Conservation (phyloP, 768 basidiomycete genomes). For the Botryobasidium botryosum region DNA sequence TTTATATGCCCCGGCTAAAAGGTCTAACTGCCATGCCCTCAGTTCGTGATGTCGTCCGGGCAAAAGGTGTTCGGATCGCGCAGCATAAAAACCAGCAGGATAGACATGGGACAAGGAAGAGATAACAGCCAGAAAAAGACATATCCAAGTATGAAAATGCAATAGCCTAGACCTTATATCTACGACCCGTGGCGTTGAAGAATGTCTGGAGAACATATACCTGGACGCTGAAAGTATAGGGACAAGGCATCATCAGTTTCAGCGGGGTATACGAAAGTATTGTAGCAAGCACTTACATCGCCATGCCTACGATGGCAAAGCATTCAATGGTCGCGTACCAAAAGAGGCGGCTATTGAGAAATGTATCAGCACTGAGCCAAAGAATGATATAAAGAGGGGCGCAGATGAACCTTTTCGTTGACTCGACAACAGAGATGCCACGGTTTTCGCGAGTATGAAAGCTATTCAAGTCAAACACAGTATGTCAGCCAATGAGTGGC, state of each 20-base stretch:
- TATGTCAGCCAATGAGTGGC: background rate
- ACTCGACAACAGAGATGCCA: constrained; percentile 83
- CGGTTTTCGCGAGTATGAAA: constrained; percentile 90
- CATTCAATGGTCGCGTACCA: constrained; percentile 86
- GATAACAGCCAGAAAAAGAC: too few species aligned
- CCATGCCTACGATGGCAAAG: constrained; percentile 65
- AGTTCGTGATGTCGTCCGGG: too few species aligned
- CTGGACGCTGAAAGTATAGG: constrained; percentile 54
- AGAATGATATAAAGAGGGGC: background rate
- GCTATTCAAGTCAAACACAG: constrained; percentile 24
- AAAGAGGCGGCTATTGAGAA: constrained; percentile 54
- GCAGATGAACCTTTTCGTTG: constrained; percentile 63
- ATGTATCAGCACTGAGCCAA: constrained; percentile 5
- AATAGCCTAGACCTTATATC: constrained; percentile 60
- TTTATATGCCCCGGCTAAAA: too few species aligned
- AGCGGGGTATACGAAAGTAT: background rate
- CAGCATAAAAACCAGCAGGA: too few species aligned
- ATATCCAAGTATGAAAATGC: background rate
- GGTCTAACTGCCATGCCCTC: too few species aligned
- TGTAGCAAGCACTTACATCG: constrained; percentile 39
- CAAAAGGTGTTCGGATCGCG: too few species aligned
- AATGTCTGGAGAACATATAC: constrained; percentile 89
- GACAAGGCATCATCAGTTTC: constrained; percentile 8
- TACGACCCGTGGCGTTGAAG: constrained; percentile 85
- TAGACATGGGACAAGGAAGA: too few species aligned